phyloP scores from a whole-genome alignment of 2,329 filamentous ascomycete species.

The Rhinocladiella similis region DNA sequence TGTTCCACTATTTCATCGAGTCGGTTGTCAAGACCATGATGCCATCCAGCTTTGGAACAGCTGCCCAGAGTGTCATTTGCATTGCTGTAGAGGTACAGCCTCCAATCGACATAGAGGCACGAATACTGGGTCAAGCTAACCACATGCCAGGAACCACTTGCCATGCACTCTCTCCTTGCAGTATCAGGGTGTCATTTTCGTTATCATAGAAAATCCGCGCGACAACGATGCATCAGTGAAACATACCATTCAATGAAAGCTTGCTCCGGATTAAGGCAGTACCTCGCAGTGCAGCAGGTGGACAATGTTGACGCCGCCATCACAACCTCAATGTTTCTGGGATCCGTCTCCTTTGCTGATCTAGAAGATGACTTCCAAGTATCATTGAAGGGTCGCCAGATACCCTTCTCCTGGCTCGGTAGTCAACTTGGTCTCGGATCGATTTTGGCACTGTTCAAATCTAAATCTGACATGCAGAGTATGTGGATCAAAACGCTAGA shows the following conservation, averaged over 20 bases:
- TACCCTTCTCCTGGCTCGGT: conserved; percentile 11
- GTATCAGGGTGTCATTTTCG: conserved; percentile 5
- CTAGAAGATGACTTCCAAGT: neutral
- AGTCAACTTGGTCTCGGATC: conserved; percentile 6
- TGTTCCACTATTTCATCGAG: conserved; percentile 35
- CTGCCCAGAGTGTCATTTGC: neutral
- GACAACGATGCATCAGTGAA: neutral
- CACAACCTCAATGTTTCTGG: conserved; percentile 6
- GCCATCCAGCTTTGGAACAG: conserved; percentile 1
- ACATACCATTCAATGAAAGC: conserved; percentile 9
- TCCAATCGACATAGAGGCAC: neutral
- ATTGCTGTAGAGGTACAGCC: conserved; percentile 1
- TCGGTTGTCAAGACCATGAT: conserved; percentile 5
- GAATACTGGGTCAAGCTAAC: neutral
- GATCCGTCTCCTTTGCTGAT: conserved; percentile 6
- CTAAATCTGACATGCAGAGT: neutral
- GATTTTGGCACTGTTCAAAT: neutral
- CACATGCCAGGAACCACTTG: conserved; percentile 3
- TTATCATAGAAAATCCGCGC: conserved; percentile 7
- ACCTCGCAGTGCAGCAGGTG: neutral
- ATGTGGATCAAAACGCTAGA: neutral
- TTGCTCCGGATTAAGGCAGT: conserved; percentile 1
- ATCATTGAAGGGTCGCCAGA: neutral
- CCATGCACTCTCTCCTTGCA: conserved; percentile 10
- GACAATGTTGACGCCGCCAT: conserved; percentile 6